Base-by-base conservation (phyloP, 371 early-diverging fungal genomes). In the Lichtheimia ramosa region DNA sequence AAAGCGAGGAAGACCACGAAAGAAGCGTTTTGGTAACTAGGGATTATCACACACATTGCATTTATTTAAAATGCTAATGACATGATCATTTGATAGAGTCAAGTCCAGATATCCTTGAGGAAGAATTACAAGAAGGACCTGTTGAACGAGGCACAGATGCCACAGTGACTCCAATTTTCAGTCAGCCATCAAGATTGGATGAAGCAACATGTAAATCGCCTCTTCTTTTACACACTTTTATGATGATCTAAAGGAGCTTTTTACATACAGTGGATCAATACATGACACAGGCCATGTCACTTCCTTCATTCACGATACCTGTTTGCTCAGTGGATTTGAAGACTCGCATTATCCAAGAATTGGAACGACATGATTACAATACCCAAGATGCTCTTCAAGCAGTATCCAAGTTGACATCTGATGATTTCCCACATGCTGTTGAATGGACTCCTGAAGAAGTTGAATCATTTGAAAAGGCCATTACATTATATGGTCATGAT, bases 401-500 rank as follows among this genome's bases (percentile, higher is more conserved):
- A 10, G 78, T 92, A 58, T 53, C 69, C 0, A 65, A 67, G 15
- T 64, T 86, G 5, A 73, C 69, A 13, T 64, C 78, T n/a, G 70
- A 62, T 18, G 88, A 89, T 43, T 77, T 83, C 42, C 72, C 77
- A 1, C 66, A 82, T 7, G 75, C 71, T 3, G 55, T 54, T 16
- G 70, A 74, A 23, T 94, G 94, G 94, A 69, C 83, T 0, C 63
- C 65, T 0, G 75, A 69, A 12, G 88, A 86, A 48, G 61, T 82
- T 7, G 76, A 73, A 3, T 82, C 75, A 4, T 92, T 94, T 68
- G 89, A 90, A 62, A 78, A 82, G 24, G 83, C 83, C 10, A 78
- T 94, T 49, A 77, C 81, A 24, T 77, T 82, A 15, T 85, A 79
- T 65, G 92, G 92, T 0, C 85, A 90, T 55, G 91, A 93, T 28